Evolutionary conservation across 768 basidiomycete genomes (phyloP), one percentile per base, ranked within the genome.

Genomic region (Kwoniella sp.): DNA sequence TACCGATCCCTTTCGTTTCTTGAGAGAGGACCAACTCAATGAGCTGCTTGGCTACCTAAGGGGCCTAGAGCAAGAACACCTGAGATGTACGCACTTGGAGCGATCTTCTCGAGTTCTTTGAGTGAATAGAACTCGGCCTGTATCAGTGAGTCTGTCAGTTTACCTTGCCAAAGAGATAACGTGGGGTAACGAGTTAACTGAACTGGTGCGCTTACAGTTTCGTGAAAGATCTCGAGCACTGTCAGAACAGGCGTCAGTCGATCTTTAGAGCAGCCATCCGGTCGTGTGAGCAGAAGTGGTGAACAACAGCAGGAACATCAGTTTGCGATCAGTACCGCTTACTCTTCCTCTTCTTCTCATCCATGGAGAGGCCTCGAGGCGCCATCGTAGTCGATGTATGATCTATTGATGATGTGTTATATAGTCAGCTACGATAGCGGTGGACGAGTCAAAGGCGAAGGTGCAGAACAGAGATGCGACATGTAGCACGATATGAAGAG

Each of bases 1-100:
- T 73, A 89, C 89, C 87, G 46, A 95, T 90, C 19, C 90, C 90
- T 68, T 92, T 93, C 77, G 86, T 78, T 73, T 91, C 92, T 14
- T 86, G 2, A 41, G 84, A 10, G 26, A 32, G 6, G 17, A 10
- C 5, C 15, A 45, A 45, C 33, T 37, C 6, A 7, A 15, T 5
- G 5, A 47, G n/a, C 12, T 25, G 42, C 6, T 17, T 15, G 38
- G 26, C 17, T 29, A n/a, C 25, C 46, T n/a, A 12, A 41, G 5
- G 3, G 10, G 40, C 31, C 23, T n/a, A 33, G 8, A 46, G 10
- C 8, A 43, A n/a, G 33, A 53, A 25, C 12, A 17, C 22, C 32
- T 23, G 32, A 46, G 10, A 23, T 31, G 10, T 32, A 28, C 69
- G 56, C 26, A 71, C 71, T 74, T 0, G 71, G 68, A 19, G 66